Evolutionary conservation across 495 filamentous ascomycete species (phyloP).

Genomic region (Hypoxylon fuscum): DNA sequence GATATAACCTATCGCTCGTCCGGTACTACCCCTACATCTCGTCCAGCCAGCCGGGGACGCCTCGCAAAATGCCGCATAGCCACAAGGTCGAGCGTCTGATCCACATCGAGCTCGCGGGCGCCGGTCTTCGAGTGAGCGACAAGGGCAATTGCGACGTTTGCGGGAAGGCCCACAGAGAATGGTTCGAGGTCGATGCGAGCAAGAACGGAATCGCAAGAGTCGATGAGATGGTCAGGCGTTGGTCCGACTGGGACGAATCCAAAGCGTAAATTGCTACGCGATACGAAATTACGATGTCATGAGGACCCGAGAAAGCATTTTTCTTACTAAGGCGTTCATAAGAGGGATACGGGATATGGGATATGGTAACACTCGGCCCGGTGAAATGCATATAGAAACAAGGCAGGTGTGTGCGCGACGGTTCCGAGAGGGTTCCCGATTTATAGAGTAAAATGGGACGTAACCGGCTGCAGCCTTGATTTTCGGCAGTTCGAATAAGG

Average conservation of each 20-base stretch:
- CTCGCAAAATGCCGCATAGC: slow-evolving; percentile 82
- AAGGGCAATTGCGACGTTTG: slow-evolving; percentile 73
- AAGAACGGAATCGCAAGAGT: slow-evolving; percentile 75
- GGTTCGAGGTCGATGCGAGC: slow-evolving; percentile 89
- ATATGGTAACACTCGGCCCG: slow-evolving; percentile 13
- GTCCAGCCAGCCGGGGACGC: slow-evolving; percentile 50
- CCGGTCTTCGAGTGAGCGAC: slow-evolving; percentile 66
- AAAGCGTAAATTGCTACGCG: slow-evolving; percentile 1
- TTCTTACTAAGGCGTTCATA: slow-evolving; percentile 13
- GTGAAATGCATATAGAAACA: slow-evolving; percentile 10
- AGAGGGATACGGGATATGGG: no score
- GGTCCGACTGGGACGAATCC: slow-evolving; percentile 79
- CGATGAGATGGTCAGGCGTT: slow-evolving; percentile 85
- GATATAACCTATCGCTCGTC: slow-evolving; percentile 83
- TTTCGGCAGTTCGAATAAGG: slow-evolving; percentile 18
- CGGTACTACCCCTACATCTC: slow-evolving; percentile 90
- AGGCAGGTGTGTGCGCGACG: no score
- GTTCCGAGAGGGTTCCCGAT: slow-evolving; percentile 10
- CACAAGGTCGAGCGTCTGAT: slow-evolving; percentile 91
- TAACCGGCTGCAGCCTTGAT: slow-evolving; percentile 4
- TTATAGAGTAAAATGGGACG: slow-evolving; percentile 9
- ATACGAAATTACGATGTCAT: slow-evolving; percentile 18
- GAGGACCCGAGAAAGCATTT: neutral
- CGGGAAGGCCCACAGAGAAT: slow-evolving; percentile 90
- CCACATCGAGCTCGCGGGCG: slow-evolving; percentile 83